Evolutionary conservation across 768 basidiomycete genomes (phyloP).

Genomic region (Mrakia hoshinonis): DNA sequence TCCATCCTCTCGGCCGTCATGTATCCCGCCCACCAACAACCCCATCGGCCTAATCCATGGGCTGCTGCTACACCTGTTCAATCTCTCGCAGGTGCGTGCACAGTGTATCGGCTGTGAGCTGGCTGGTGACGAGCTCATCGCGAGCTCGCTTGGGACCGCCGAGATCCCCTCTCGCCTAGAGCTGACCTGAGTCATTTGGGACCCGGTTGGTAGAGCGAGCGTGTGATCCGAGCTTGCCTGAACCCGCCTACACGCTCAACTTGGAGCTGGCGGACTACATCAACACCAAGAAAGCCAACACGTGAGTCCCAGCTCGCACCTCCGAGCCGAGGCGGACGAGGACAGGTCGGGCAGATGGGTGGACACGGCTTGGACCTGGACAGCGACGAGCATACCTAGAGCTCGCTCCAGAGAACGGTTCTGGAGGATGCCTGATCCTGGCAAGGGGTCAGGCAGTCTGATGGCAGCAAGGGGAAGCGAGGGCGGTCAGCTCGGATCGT

Average conservation of each 20-base stretch:
- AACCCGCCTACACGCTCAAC: conserved; percentile 85
- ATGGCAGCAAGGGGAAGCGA: too few species aligned
- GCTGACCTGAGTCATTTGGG: too few species aligned
- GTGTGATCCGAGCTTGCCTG: conserved; percentile 73
- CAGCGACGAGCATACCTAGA: background rate
- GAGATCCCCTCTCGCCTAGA: background rate
- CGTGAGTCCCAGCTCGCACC: conserved; percentile 49
- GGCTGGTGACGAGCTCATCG: too few species aligned
- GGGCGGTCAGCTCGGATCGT: too few species aligned
- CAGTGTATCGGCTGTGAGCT: background rate
- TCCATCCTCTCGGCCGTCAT: background rate
- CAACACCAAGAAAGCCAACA: conserved; percentile 93
- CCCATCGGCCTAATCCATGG: conserved; percentile 32
- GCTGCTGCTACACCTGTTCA: conserved; percentile 37
- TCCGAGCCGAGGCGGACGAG: background rate
- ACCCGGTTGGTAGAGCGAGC: conserved; percentile 51
- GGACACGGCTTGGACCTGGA: background rate
- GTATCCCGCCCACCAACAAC: background rate
- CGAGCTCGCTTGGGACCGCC: background rate
- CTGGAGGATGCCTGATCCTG: too few species aligned
- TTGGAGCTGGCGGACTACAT: conserved; percentile 89
- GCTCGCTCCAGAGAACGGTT: too few species aligned
- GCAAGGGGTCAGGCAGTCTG: too few species aligned
- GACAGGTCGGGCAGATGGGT: background rate
- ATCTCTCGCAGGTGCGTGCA: conserved; percentile 39